Base-by-base conservation (phyloP, 2,329 filamentous ascomycete species). In the Phialophora verrucosa region DNA sequence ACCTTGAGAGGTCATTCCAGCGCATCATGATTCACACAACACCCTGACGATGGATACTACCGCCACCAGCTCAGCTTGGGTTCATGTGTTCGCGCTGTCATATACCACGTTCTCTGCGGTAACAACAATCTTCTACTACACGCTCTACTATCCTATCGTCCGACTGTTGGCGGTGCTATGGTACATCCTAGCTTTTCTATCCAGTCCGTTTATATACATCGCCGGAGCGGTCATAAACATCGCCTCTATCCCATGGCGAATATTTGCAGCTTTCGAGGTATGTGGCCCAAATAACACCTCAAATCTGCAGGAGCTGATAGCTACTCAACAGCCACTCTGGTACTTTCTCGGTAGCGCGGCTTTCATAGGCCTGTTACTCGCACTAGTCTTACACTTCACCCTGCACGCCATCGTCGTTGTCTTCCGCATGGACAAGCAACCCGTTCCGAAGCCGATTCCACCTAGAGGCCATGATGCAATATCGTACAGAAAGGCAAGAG, bases 261-360 rank as follows among this genome's bases (percentile, higher is more conserved):
- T 87, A 44, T 73, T 87, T 14, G 78, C 80, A 4, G 83, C 80
- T 71, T 81, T 88, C 64, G 85, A 89, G 82, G 87, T 88, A 78
- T 57, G 75, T 63, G 20, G 49, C 17, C 42, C 51, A 3, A 27
- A 54, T 20, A 31, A 25, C 23, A 32, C 20, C 31, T 54, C 6
- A 42, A 23, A 17, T 23, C 29, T 47, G 14, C 32, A 53, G 23
- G 14, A 35, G 29, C 62, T 59, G 11, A 62, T 71, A n/a, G 59
- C 59, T 64, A 60, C 50, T 27, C 56, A 25, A 25, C 63, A 83
- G 82, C 78, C 78, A 56, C 65, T 81, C 23, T 76, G 77, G 62
- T 83, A 84, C 73, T 89, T 84, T 73, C 81, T 93, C 55, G 88
- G 87, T 57, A 84, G 88, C 27, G 91, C 91, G 7, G 83, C 86